A percentile compares a stretch with the other conserved stretches of the same genome.
Conservation (phyloP, 1,284 basidiomycete species). For the Fomitopsis pinicola region DNA sequence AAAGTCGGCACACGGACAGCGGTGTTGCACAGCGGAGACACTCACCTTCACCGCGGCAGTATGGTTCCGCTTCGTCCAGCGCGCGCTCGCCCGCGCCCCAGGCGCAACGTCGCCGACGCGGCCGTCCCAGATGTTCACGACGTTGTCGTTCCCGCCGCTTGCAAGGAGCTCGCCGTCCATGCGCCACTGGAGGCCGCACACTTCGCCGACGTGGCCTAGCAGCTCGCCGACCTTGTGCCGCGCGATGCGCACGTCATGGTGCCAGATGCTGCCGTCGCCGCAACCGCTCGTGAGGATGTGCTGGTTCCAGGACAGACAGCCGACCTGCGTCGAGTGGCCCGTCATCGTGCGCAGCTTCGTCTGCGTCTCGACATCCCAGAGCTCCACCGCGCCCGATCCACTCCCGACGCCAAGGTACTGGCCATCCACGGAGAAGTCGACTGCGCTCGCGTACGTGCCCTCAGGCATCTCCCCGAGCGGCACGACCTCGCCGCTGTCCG, state of each 20-base stretch:
- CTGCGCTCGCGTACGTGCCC: conserved; percentile 70
- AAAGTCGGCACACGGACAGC: neutral
- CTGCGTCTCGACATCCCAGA: conserved; percentile 90
- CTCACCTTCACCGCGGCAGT: conserved; percentile 89
- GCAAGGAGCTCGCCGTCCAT: conserved; percentile 85
- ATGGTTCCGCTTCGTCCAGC: conserved; percentile 93
- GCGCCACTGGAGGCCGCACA: conserved; percentile 84
- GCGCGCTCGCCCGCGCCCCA: conserved; percentile 61
- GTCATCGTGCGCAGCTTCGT: conserved; percentile 86
- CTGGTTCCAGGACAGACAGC: conserved; percentile 80
- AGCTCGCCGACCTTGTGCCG: conserved; percentile 89
- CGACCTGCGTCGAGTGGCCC: conserved; percentile 80
- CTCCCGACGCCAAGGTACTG: conserved; percentile 84
- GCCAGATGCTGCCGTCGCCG: conserved; percentile 88
- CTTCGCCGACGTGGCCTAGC: conserved; percentile 85
- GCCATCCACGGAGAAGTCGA: conserved; percentile 88
- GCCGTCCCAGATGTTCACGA: conserved; percentile 95
- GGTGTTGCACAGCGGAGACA: neutral
- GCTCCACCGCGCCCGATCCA: conserved; percentile 84
- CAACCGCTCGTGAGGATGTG: conserved; percentile 88
- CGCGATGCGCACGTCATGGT: conserved; percentile 88
- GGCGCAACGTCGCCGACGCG: conserved; percentile 64
- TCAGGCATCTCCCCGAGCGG: conserved; percentile 76
- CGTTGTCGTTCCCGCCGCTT: conserved; percentile 93
- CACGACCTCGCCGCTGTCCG: conserved; percentile 81